These are phyloP conservation scores for Tolypocladium inflatum DNA, from an alignment of 2,329 filamentous ascomycete species.

Conservation along the genomic window DNA sequence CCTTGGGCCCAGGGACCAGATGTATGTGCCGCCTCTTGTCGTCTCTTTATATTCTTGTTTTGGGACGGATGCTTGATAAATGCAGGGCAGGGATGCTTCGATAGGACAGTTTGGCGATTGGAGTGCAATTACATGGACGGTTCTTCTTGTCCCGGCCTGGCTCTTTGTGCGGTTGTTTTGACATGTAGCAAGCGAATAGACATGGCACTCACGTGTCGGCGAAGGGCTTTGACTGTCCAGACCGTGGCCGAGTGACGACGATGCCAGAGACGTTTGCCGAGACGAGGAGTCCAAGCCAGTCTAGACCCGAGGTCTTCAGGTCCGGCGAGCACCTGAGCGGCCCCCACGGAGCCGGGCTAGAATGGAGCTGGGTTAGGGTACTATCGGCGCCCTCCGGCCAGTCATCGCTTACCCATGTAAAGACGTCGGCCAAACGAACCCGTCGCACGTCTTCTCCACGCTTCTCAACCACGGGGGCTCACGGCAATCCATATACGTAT, in stretches of 20 bases:
- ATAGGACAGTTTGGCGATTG: conserved; percentile 43
- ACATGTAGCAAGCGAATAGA: not conserved
- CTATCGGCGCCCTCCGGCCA: not conserved
- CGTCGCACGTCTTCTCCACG: not conserved
- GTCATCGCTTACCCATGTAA: not conserved
- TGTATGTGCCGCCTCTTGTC: not conserved
- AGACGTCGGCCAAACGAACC: not conserved
- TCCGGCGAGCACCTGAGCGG: not conserved
- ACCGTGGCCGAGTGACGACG: no score
- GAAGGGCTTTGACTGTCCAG: not conserved
- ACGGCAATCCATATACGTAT: not conserved
- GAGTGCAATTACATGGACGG: conserved; percentile 36
- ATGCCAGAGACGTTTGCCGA: no score
- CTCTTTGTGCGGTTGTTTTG: not conserved
- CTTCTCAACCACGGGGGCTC: not conserved
- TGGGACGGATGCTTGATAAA: conserved; percentile 24
- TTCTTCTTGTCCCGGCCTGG: conserved; percentile 6
- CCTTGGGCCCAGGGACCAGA: not conserved
- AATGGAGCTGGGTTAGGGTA: not conserved
- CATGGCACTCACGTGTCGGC: not conserved
- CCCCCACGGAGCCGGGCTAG: not conserved
- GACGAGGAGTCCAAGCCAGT: not conserved
- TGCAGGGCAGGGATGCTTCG: conserved; percentile 28
- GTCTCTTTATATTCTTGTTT: conserved; percentile 4
- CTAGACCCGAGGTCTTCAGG: not conserved